Percentiles rank a stretch among this genome's conserved stretches.
Conservation (phyloP, 2,329 filamentous ascomycete species). For the Corinectria fuckeliana region DNA sequence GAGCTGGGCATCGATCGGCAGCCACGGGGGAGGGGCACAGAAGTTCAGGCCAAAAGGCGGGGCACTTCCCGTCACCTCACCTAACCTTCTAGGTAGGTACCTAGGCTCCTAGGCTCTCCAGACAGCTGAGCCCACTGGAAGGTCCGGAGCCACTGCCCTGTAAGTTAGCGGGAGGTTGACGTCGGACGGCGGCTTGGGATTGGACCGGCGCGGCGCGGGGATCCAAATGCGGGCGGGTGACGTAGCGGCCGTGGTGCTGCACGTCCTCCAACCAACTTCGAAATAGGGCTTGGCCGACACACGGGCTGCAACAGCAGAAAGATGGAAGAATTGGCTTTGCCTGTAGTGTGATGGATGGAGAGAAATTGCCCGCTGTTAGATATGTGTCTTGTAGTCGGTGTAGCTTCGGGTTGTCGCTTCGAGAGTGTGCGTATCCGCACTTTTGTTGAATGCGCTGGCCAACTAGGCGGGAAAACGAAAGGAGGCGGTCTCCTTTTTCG, state of each 20-base stretch:
- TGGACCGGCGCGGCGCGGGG: neutral
- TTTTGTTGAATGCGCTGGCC: too few species aligned
- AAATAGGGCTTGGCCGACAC: neutral
- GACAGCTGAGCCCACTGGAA: neutral
- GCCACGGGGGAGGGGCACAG: neutral
- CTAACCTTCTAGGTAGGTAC: too few species aligned
- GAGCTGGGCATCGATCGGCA: slow-evolving; percentile 10
- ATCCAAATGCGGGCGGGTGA: slow-evolving; percentile 1
- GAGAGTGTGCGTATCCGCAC: neutral
- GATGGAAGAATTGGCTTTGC: neutral
- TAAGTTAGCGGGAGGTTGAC: neutral
- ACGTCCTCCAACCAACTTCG: neutral
- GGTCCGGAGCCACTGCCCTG: neutral
- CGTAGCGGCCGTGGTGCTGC: neutral
- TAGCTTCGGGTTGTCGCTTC: neutral
- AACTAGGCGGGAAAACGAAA: neutral
- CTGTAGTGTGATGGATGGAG: neutral
- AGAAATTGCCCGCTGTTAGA: neutral
- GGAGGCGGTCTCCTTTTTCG: neutral
- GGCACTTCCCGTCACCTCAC: neutral
- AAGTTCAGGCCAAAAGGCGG: neutral
- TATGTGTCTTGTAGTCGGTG: neutral
- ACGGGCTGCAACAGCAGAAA: neutral
- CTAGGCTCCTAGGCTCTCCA: neutral
- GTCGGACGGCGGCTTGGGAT: neutral